Conservation (phyloP, 805 yeast genomes). For the Candida chauliodis region DNA sequence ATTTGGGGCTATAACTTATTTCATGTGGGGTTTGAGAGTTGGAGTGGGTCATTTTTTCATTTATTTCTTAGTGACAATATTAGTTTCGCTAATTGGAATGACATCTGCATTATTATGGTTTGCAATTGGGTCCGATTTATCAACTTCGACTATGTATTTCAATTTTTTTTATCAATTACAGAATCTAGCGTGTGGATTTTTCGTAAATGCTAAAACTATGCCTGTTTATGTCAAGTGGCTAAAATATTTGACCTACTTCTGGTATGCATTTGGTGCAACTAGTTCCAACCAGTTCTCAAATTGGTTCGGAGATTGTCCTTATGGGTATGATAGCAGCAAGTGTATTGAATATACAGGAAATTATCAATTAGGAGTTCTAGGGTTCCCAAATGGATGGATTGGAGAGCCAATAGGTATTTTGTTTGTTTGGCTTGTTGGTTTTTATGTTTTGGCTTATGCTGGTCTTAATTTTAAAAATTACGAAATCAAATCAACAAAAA, state of each 20-base stretch:
- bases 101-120: slow-evolving; percentile 51
- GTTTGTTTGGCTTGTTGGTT: slow-evolving; percentile 57
- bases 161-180: slow-evolving; percentile 67
- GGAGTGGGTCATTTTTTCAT: slow-evolving; percentile 45
- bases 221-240: slow-evolving; percentile 89
- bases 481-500: slow-evolving; percentile 48
- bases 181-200: slow-evolving; percentile 77
- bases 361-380: slow-evolving; percentile 52
- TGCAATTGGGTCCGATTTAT: slow-evolving; percentile 56
- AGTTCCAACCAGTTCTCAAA: slow-evolving; percentile 63
- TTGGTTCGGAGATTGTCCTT: slow-evolving; percentile 58
- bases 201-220: slow-evolving; percentile 65
- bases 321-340: slow-evolving; percentile 13
- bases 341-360: slow-evolving; percentile 51
- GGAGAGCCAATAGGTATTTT: slow-evolving; percentile 60
- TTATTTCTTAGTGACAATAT: slow-evolving; percentile 54
- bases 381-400: slow-evolving; percentile 63
- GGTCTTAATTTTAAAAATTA: slow-evolving; percentile 47
- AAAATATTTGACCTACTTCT: slow-evolving; percentile 69
- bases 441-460: slow-evolving; percentile 47
- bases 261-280: slow-evolving; percentile 74
- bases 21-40: slow-evolving; percentile 68
- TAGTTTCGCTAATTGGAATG: slow-evolving; percentile 56
- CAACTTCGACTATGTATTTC: slow-evolving; percentile 56
- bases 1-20: slow-evolving; percentile 62